Evolutionary conservation across 768 basidiomycete species (phyloP), one percentile per base, ranked within the genome.

Genomic region (Termitomyces titanicus): DNA sequence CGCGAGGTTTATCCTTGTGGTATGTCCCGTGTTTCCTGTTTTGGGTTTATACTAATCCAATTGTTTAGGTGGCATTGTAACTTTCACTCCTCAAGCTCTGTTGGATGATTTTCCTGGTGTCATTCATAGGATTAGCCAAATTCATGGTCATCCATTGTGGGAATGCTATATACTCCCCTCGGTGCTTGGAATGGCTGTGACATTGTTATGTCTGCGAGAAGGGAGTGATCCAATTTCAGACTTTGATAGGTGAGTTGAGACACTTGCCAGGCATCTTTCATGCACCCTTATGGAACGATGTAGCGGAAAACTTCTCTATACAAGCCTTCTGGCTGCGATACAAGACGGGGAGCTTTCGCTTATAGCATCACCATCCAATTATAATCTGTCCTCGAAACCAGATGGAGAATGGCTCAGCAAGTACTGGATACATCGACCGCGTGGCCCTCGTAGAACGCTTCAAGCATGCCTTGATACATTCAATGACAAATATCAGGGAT

Each of bases 1-100:
- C 75, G 76, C 33, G 85, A 85, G 59, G 78, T 92, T 13, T 90
- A 82, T 64, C 85, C 86, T 38, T 66, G 80, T 52, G 89, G 89
- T 88, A 63, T 47, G 79, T 67, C 6, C n/a, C 2, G 24, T 22
- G 13, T 27, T 22, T 27, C 15, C 48, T 38, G 27, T 17, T 34
- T 24, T 24, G 33, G 9, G 4, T 12, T 24, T 35, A 7, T 10
- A 56, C 18, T 2, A 27, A 27, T 27, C 4, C 4, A 6, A 27
- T 5, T 10, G 9, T 22, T 6, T 12, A 92, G 90, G 90, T 42
- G 90, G 90, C 3, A 69, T 92, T 55, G 77, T 84, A 3, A 89
- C 88, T 0, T 87, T 92, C 54, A 86, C 84, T n/a, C 77, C 89
- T 2, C 71, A 71, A 49, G 85, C 82, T 20, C 73, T 92, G 47